Evolutionary conservation across 2,329 filamentous ascomycete species (phyloP), one percentile per base, ranked within the genome.

Genomic region (Trichophyton schoenleinii): DNA sequence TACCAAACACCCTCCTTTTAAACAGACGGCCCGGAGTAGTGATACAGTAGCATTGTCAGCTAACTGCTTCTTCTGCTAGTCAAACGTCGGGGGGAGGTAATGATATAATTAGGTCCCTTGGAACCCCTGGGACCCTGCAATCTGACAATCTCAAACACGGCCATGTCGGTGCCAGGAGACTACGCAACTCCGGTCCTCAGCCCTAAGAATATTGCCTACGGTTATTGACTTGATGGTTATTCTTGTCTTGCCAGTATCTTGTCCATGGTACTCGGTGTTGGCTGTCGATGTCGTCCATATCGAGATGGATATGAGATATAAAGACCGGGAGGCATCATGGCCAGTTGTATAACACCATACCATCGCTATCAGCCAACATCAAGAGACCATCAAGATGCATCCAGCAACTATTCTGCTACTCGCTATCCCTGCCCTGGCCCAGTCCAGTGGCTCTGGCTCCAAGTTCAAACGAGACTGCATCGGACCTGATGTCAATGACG

Each of bases 401-500:
- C 34, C 2, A 3, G 34, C 34, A 13, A 38, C 41, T 5, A 13
- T 44, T 7, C 7, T 18, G 1, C 41, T 44, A n/a, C 41, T 44
- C 3, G 4, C 41, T 5, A 44, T 44, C n/a, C 41, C 41, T 44
- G 41, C 41, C 15, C 13, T 44, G n/a, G 41, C 41, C 41, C 41
- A 20, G 41, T 15, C 41, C 13, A 18, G 6, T 2, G 41, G 2
- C 41, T 18, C n/a, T 6, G 15, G 6, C 41, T 20, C n/a, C n/a
- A 44, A 44, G 34, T 38, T 38, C n/a, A 44, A 44, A 44, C 41
- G 41, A n/a, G 41, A 44, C 41, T 68, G 67, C 55, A 44, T 57
- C 46, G 66, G 66, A 6, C 67, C 68, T 3, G 55, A 63, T 2
- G 67, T 74, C 60, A 76, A 75, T 63, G 63, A 61, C 8, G 71